phyloP scores from a whole-genome alignment of 306 rosid species.

The Inga oerstediana region DNA sequence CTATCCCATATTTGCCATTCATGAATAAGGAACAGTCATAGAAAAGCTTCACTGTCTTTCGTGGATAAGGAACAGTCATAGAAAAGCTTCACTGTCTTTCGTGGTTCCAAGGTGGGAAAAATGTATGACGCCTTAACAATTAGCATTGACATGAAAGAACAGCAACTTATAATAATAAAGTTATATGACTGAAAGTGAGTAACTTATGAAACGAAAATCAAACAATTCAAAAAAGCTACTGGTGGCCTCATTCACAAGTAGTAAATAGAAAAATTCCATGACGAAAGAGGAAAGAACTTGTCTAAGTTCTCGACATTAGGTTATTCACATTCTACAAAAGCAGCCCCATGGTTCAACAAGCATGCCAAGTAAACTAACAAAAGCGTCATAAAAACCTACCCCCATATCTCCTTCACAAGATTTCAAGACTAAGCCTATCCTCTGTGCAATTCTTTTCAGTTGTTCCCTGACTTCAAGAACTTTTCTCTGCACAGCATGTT shows the following conservation, averaged over 20 bases:
- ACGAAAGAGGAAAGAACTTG: not conserved
- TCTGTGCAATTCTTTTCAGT: slow-evolving; percentile 80
- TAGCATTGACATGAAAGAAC: not conserved
- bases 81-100: not conserved
- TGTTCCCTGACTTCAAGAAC: slow-evolving; percentile 90
- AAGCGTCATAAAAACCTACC: slow-evolving; percentile 42
- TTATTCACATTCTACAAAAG: slow-evolving; percentile 14
- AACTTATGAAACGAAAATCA: not conserved
- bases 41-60: not conserved
- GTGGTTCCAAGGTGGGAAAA: not conserved
- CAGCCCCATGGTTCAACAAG: not conserved
- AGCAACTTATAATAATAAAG: not conserved
- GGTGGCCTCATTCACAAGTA: not conserved
- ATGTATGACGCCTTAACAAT: not conserved
- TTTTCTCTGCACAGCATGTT: slow-evolving; percentile 66
- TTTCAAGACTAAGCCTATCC: slow-evolving; percentile 76
- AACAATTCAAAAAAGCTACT: not conserved
- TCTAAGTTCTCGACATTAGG: slow-evolving; percentile 11
- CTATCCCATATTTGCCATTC: not conserved
- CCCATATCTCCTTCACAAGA: slow-evolving; percentile 74
- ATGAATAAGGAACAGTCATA: not conserved
- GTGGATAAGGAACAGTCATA: not conserved
- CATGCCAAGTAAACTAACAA: not conserved
- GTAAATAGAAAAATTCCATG: not conserved
- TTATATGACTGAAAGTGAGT: not conserved